A percentile compares a stretch with the other conserved stretches of the same genome.
Evolutionary conservation across 2,329 filamentous ascomycete genomes (phyloP).

Genomic region (Trichoderma brevicompactum): DNA sequence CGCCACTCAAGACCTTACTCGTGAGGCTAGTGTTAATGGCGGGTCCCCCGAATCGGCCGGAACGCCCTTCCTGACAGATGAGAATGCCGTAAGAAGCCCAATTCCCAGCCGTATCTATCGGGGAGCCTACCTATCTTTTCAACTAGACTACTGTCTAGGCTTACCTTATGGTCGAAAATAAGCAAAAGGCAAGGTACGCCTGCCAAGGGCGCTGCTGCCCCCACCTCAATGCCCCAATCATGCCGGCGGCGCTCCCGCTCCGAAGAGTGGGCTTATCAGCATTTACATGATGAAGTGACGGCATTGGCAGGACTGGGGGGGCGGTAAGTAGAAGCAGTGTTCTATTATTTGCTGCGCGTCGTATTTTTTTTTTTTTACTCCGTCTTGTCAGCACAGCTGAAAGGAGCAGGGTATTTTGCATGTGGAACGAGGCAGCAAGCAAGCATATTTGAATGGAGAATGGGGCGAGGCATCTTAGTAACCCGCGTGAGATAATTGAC

Average conservation of each 20-base stretch:
- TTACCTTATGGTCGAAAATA: background rate
- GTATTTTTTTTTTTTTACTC: too few species aligned
- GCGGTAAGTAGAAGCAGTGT: background rate
- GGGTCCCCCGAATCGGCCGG: slow-evolving; percentile 19
- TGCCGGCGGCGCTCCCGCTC: slow-evolving; percentile 18
- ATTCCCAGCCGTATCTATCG: slow-evolving; percentile 2
- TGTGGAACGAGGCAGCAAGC: background rate
- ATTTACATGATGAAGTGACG: slow-evolving; percentile 29
- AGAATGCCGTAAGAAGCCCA: slow-evolving; percentile 20
- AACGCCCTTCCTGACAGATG: slow-evolving; percentile 19
- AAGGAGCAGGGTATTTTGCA: background rate
- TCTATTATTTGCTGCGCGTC: background rate
- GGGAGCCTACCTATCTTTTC: background rate
- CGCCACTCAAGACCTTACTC: background rate
- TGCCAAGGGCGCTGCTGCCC: slow-evolving; percentile 14
- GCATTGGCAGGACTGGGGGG: slow-evolving; percentile 12
- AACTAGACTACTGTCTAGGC: background rate
- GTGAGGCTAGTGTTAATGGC: background rate
- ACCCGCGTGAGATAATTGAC: background rate
- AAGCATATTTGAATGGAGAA: background rate
- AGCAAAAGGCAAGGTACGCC: slow-evolving; percentile 13
- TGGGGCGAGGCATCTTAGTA: background rate
- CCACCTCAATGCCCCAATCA: slow-evolving; percentile 14
- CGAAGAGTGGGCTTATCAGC: slow-evolving; percentile 26
- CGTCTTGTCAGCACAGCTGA: background rate